phyloP scores from a whole-genome alignment of 495 filamentous ascomycete species.

The Podospora appendiculata region DNA sequence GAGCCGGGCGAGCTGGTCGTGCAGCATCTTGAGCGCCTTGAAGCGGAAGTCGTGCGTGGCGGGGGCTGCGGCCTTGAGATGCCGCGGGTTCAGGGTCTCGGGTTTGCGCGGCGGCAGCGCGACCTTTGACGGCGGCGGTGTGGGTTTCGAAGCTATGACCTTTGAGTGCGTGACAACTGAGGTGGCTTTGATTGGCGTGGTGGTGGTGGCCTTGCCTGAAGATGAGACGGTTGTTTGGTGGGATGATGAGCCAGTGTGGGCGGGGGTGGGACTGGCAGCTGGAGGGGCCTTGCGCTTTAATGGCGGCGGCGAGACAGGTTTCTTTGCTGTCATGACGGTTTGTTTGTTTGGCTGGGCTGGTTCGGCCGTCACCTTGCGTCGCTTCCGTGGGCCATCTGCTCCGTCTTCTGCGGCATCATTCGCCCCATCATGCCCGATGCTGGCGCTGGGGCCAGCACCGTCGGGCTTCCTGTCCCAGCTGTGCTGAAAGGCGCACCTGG shows the following conservation, averaged over 20 bases:
- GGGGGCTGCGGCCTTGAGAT: slow-evolving; percentile 58
- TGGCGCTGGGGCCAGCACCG: not conserved
- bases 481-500: slow-evolving; percentile 36
- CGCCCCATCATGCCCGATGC: not conserved
- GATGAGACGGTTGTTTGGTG: not conserved
- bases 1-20: slow-evolving; percentile 62
- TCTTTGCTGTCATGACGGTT: slow-evolving; percentile 7
- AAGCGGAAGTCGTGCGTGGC: slow-evolving; percentile 60
- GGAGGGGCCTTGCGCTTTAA: slow-evolving; percentile 19
- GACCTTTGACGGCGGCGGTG: slow-evolving; percentile 1
- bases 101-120: slow-evolving; percentile 20
- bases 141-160: not conserved
- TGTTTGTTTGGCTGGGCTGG: not conserved
- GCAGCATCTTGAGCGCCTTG: slow-evolving; percentile 61
- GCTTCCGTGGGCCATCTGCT: slow-evolving; percentile 22
- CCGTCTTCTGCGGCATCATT: not conserved
- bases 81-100: slow-evolving; percentile 71
- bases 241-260: not conserved
- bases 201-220: not conserved
- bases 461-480: slow-evolving; percentile 20
- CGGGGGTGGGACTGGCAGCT: not conserved
- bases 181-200: not conserved
- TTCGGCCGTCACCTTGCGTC: slow-evolving; percentile 13
- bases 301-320: slow-evolving; percentile 25
- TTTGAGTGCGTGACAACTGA: not conserved